Evolutionary conservation across 2,329 filamentous ascomycete genomes (phyloP), one percentile per base, ranked within the genome.

Genomic region (Stagonosporopsis vannaccii): DNA sequence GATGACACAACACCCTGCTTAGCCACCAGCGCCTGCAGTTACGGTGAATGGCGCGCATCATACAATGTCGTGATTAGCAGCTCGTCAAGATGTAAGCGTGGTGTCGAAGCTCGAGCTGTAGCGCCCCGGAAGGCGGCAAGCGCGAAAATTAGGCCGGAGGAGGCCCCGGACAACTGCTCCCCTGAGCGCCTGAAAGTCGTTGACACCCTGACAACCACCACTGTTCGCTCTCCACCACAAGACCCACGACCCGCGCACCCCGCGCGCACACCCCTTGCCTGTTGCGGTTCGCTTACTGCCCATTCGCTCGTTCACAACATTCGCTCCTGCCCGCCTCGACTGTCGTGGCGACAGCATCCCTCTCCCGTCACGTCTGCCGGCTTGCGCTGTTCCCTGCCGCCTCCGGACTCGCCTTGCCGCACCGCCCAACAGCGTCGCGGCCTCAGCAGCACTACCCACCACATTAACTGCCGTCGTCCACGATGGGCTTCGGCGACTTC

Each of bases 401-500:
- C 19, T 39, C 30, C 55, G 51, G 57, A 58, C 60, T 64, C 56
- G 53, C 23, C 44, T 37, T 17, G 52, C 57, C 9, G 52, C 57
- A 35, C 49, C 43, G 26, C 20, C 44, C 48, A 52, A 43, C 41
- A 32, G 11, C 56, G 43, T 48, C 44, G 39, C 37, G 44, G 45
- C 46, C 23, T 40, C 35, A 42, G 42, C 37, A 19, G 17, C 32
- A 48, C 40, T 48, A 15, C 42, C n/a, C 19, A 13, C 43, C 35
- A 52, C 41, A 11, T 3, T 9, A 19, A 49, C 49, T 36, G 49
- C 36, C 41, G 40, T 42, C 56, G 53, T 57, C 57, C 9, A 70
- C 20, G 5, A 93, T 96, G 84, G 90, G 88, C 63, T 98, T 98
- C 78, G 94, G 94, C 67, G 90, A 96, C 79, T 98, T 98, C 79